phyloP scores from a whole-genome alignment of 2,329 filamentous ascomycete genomes.

The Pseudogymnoascus sp. region DNA sequence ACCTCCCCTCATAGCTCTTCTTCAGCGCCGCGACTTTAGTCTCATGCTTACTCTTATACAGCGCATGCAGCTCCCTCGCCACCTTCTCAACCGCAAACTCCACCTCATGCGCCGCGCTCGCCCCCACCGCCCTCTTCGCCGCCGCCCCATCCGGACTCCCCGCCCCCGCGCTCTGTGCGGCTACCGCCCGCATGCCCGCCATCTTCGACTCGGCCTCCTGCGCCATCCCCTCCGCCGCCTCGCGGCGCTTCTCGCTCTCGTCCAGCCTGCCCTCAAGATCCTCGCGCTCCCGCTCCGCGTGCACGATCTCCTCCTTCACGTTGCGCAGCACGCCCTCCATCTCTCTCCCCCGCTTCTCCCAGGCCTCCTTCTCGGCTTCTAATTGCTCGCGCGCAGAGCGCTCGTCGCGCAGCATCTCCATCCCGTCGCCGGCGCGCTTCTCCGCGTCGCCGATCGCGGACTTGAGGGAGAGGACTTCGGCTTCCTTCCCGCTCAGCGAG shows the following conservation, averaged over 20 bases:
- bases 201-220: conserved; percentile 69
- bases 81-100: conserved; percentile 84
- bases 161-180: conserved; percentile 10
- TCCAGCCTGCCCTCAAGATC: conserved; percentile 67
- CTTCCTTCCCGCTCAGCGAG: conserved; percentile 84
- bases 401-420: conserved; percentile 77
- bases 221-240: conserved; percentile 66
- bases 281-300: conserved; percentile 71
- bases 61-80: conserved; percentile 80
- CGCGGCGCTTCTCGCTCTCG: conserved; percentile 65
- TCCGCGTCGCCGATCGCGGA: conserved; percentile 84
- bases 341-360: conserved; percentile 77
- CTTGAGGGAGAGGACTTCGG: conserved; percentile 80
- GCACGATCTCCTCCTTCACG: conserved; percentile 72
- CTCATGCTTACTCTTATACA: conserved; percentile 97
- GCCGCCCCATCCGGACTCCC: neutral
- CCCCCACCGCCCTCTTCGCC: conserved; percentile 25
- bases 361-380: conserved; percentile 66
- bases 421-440: conserved; percentile 76
- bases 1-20: conserved; percentile 74
- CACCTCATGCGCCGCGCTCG: conserved; percentile 48
- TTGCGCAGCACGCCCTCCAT: conserved; percentile 75
- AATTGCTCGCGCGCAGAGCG: conserved; percentile 61
- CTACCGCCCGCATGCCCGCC: conserved; percentile 58
- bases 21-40: conserved; percentile 88